A percentile compares a stretch with the other conserved stretches of the same genome.
phyloP scores from a whole-genome alignment of 768 basidiomycete species.

The Mycena chlorophos region DNA sequence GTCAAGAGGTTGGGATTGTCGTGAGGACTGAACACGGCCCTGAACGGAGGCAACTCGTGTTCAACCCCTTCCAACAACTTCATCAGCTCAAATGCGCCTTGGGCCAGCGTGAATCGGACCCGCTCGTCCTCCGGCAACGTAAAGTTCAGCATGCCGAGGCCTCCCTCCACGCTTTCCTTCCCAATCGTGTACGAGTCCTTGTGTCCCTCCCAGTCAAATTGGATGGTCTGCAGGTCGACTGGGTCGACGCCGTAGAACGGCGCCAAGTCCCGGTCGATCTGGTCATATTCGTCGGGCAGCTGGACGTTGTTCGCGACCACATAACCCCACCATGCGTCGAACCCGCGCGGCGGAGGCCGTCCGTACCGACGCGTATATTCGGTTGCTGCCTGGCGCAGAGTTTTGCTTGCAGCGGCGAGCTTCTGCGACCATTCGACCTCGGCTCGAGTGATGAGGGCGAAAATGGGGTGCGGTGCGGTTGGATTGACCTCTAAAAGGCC shows the following conservation, averaged over 20 bases:
- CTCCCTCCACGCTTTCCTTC: constrained; percentile 30
- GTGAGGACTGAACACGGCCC: constrained; percentile 52
- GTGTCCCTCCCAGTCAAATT: constrained; percentile 39
- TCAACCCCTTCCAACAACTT: constrained; percentile 44
- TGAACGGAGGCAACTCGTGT: constrained; percentile 44
- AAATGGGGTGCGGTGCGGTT: constrained; percentile 68
- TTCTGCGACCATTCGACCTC: constrained; percentile 63
- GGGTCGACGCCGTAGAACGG: constrained; percentile 74
- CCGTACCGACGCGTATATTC: constrained; percentile 79
- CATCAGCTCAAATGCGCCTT: constrained; percentile 36
- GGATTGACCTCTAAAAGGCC: constrained; percentile 45
- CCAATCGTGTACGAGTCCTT: constrained; percentile 42
- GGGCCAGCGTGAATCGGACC: constrained; percentile 24
- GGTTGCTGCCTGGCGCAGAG: constrained; percentile 68
- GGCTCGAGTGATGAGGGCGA: constrained; percentile 70
- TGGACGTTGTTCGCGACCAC: constrained; percentile 64
- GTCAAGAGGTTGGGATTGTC: constrained; percentile 46
- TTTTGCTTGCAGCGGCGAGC: constrained; percentile 67
- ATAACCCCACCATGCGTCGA: constrained; percentile 72
- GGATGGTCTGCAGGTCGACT: constrained; percentile 34
- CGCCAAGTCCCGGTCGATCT: constrained; percentile 67
- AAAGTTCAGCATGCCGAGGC: constrained; percentile 31
- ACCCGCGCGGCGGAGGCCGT: constrained; percentile 78
- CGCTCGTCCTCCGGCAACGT: constrained; percentile 28
- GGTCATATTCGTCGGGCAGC: constrained; percentile 84